Percentiles rank a stretch among this genome's conserved stretches.
Conservation (phyloP, 169 alveolate species). For the Plasmodium gallinaceum region DNA sequence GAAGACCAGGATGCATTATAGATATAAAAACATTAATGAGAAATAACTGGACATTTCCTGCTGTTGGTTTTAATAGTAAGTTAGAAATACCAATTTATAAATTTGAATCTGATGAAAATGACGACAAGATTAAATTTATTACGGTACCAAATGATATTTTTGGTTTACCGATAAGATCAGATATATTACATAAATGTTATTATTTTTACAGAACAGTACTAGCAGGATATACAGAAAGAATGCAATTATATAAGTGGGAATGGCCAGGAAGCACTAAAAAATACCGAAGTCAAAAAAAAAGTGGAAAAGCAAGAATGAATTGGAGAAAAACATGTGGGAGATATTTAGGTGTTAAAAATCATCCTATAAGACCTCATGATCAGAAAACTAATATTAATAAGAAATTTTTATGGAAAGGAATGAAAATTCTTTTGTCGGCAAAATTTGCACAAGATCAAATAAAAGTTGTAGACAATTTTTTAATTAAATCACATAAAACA, state of each 20-base stretch:
- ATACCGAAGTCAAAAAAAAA: conserved; percentile 84
- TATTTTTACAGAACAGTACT: conserved; percentile 86
- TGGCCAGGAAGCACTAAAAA: conserved; percentile 90
- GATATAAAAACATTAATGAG: conserved; percentile 82
- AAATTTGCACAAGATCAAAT: conserved; percentile 91
- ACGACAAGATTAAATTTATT: conserved; percentile 69
- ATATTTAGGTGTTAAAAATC: conserved; percentile 89
- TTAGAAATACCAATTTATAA: conserved; percentile 87
- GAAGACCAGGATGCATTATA: conserved; percentile 89
- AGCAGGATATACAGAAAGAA: conserved; percentile 90
- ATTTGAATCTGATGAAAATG: conserved; percentile 79
- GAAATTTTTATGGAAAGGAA: conserved; percentile 86
- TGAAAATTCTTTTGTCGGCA: conserved; percentile 87
- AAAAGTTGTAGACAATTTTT: conserved; percentile 88
- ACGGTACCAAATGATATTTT: conserved; percentile 89
- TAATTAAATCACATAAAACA: conserved; percentile 88
- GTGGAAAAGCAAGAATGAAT: conserved; percentile 90
- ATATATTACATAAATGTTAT: conserved; percentile 87
- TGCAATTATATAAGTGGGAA: conserved; percentile 91
- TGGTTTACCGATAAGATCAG: conserved; percentile 89
- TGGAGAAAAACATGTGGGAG: conserved; percentile 92
- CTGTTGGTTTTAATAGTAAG: conserved; percentile 89
- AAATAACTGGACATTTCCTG: conserved; percentile 89
- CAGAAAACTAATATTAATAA: conserved; percentile 83
- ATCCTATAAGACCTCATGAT: conserved; percentile 89